These are phyloP conservation scores for Punica granatum DNA, from an alignment of 345 rosid species.

Conservation along the genomic window DNA sequence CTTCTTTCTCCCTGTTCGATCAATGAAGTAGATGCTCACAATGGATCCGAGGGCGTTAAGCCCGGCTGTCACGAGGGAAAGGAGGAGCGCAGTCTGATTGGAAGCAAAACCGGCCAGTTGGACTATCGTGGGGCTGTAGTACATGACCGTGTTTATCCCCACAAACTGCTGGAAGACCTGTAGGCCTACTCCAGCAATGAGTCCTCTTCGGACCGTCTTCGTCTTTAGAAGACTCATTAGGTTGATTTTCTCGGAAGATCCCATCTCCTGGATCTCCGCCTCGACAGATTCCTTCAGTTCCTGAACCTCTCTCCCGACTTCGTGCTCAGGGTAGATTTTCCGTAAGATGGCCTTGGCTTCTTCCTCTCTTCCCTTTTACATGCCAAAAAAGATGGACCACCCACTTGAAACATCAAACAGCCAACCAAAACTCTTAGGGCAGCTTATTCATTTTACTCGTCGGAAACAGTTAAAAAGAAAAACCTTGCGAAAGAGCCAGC, in stretches of 20 bases:
- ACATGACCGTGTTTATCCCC: conserved; percentile 91
- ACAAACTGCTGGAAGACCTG: conserved; percentile 85
- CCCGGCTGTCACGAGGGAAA: conserved; percentile 62
- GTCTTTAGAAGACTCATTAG: conserved; percentile 41
- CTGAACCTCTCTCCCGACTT: conserved; percentile 55
- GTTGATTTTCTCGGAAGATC: conserved; percentile 50
- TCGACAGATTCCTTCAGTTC: conserved; percentile 66
- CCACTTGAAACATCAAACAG: background rate
- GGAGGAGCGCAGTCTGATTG: conserved; percentile 70
- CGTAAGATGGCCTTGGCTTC: conserved; percentile 56
- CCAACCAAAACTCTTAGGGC: background rate
- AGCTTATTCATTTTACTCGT: background rate
- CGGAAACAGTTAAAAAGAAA: background rate
- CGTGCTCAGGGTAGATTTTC: conserved; percentile 47
- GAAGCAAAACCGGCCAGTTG: conserved; percentile 87
- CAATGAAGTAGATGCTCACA: conserved; percentile 64
- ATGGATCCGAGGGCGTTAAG: conserved; percentile 69
- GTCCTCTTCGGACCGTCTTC: conserved; percentile 69
- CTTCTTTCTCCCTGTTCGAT: conserved; percentile 76
- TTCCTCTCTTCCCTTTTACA: conserved; percentile 58
- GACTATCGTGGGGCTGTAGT: conserved; percentile 77
- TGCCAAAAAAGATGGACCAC: background rate
- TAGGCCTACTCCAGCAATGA: conserved; percentile 76
- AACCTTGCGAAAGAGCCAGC: conserved; percentile 87
- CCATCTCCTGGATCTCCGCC: conserved; percentile 43